Evolutionary conservation across 768 basidiomycete genomes (phyloP), one percentile per base, ranked within the genome.

Genomic region (Hericium rajendrae): DNA sequence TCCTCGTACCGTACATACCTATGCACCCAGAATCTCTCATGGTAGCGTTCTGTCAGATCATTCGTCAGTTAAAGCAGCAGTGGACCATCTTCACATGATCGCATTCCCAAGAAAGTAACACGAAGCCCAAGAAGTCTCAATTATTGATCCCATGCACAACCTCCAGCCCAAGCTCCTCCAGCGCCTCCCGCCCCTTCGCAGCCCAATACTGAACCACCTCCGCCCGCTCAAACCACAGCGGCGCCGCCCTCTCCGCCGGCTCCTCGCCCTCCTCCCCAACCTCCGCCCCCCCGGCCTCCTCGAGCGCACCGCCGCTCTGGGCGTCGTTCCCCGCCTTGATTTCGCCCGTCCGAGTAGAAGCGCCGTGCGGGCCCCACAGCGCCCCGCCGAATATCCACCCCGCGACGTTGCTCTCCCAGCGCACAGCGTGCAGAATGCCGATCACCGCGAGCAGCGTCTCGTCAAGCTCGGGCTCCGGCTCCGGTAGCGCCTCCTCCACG

Each of bases 361-460:
- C 20, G 8, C 43, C 38, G 6, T 48, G 43, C 5, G 68, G 57
- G 22, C 65, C 67, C 69, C 67, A 70, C 12, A 86, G 68, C 0
- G 84, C 84, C 1, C 85, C 84, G 28, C 65, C 62, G 16, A 77
- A 74, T 56, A 88, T 74, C 88, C 88, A 89, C 18, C 76, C 80
- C 0, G 85, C 81, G 22, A 89, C 78, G 61, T 85, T 88, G 56
- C 70, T 74, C 69, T 88, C 80, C 51, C 63, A 54, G 67, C 82
- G 84, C 13, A 84, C 60, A 13, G 70, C 73, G 50, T 87, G 84
- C 22, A 90, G 69, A 13, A 89, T 72, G 8, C 88, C 88, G 13
- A 88, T 71, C 11, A 88, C 77, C 0, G 84, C 85, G 1, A 90
- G 75, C 12, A 86, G 72, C 0, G 77, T 84, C 50, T 72, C 70